Evolutionary conservation across 371 early-diverging fungal species (phyloP), one percentile per base, ranked within the genome.

Genomic region (Smittium mucronatum): DNA sequence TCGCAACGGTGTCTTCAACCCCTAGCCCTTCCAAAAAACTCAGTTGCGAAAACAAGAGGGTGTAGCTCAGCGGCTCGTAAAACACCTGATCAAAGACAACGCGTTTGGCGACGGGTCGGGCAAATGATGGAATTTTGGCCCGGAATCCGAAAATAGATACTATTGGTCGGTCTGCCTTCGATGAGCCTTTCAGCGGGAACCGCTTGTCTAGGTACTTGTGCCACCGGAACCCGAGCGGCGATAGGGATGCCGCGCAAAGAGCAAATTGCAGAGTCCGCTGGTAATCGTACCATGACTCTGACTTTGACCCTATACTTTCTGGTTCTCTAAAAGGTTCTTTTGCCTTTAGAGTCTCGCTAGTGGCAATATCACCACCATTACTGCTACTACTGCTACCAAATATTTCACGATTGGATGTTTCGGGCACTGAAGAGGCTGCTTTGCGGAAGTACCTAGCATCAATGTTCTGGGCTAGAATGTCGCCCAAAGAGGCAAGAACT

Each of bases 141-240:
- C n/a, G n/a, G n/a, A n/a, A n/a, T n/a, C n/a, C n/a, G 71, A 67
- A 29, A 68, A 36, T 63, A 70, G 58, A 29, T 72, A 74, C 58
- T 30, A 70, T 58, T 0, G 67, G 64, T n/a, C 64, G 57, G 1
- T 61, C 59, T 30, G 36, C 30, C n/a, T 67, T 60, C 67, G 70
- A 71, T n/a, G 77, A 70, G 31, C 75, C 65, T 64, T 30, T 61
- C 34, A 78, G 73, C 61, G 79, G 79, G 30, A 78, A 73, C 70
- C 74, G 36, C 33, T 57, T 67, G 68, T 78, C 79, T 36, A 78
- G 36, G 36, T 79, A 78, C 57, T 77, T 65, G 59, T 78, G 79
- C 79, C 79, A 78, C 34, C 68, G 71, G 59, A 78, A 75, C n/a
- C 79, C 79, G 11, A 78, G 30, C 15, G 79, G 79, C 31, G 79